A percentile compares a stretch with the other conserved stretches of the same genome.
These are phyloP conservation scores for Dendrobium officinale DNA, from an alignment of 106 monocot species.

Conservation along the genomic window DNA sequence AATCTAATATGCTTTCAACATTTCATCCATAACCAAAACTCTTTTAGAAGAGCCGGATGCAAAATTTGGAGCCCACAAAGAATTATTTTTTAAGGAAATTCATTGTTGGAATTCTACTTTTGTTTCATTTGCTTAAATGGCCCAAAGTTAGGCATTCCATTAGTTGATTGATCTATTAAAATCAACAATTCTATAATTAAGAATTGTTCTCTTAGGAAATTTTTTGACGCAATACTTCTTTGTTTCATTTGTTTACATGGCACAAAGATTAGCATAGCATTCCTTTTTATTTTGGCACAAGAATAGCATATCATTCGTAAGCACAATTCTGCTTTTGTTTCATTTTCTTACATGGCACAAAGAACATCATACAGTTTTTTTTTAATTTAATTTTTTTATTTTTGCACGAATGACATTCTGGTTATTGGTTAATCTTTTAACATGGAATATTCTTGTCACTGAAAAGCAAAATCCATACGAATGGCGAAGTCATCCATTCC, in stretches of 20 bases:
- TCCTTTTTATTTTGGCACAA: neutral
- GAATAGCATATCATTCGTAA: neutral
- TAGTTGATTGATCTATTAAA: too few relatives aligned
- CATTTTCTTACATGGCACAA: neutral
- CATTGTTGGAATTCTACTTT: too few relatives aligned
- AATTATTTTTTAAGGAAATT: too few relatives aligned
- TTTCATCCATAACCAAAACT: too few relatives aligned
- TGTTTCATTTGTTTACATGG: neutral
- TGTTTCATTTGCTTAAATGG: too few relatives aligned
- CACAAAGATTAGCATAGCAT: neutral
- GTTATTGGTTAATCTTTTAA: neutral
- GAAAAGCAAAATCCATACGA: neutral
- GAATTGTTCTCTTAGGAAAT: too few relatives aligned
- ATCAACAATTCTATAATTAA: too few relatives aligned
- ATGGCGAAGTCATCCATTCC: neutral
- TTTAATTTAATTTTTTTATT: neutral
- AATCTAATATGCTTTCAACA: too few relatives aligned
- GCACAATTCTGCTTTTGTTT: neutral
- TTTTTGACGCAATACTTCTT: neutral
- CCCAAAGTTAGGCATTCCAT: too few relatives aligned
- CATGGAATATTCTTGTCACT: neutral
- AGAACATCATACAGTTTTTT: neutral
- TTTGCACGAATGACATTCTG: neutral
- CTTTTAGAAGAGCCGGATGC: too few relatives aligned
- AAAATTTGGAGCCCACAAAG: too few relatives aligned